A percentile compares a stretch with the other conserved stretches of the same genome.
Conservation (phyloP, 768 basidiomycete genomes). For the Lactarius sanguifluus region DNA sequence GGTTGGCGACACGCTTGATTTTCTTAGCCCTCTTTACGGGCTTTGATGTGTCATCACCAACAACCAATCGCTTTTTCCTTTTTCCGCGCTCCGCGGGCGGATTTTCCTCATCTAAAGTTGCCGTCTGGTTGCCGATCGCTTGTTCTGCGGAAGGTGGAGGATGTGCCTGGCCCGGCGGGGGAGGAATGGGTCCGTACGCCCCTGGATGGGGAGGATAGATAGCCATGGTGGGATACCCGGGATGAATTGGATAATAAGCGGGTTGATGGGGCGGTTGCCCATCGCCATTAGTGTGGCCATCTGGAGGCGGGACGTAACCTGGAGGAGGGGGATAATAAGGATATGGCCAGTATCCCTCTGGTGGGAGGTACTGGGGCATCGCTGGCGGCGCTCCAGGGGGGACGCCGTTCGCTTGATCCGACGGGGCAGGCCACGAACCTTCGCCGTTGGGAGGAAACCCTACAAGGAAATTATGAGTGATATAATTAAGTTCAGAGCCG, state of each 20-base stretch:
- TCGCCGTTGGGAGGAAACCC: slow-evolving; percentile 34
- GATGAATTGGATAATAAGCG: slow-evolving; percentile 42
- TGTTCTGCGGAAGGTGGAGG: slow-evolving; percentile 11
- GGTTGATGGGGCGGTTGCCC: slow-evolving; percentile 38
- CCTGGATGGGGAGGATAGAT: slow-evolving; percentile 36
- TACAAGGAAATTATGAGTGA: slow-evolving; percentile 23
- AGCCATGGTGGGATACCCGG: slow-evolving; percentile 37
- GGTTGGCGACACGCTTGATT: slow-evolving; percentile 32
- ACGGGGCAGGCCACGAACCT: slow-evolving; percentile 35
- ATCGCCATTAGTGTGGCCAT: slow-evolving; percentile 36
- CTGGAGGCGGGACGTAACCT: slow-evolving; percentile 42
- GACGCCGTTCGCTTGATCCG: slow-evolving; percentile 31
- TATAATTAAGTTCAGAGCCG: background rate
- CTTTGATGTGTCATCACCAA: slow-evolving; percentile 36
- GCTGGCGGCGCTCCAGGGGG: slow-evolving; percentile 31
- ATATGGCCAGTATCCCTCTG: slow-evolving; percentile 47
- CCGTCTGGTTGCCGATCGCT: slow-evolving; percentile 30
- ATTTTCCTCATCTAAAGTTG: slow-evolving; percentile 24
- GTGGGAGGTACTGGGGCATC: slow-evolving; percentile 36
- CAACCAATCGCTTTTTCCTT: slow-evolving; percentile 29
- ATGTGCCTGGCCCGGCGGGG: slow-evolving; percentile 14
- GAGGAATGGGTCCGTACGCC: slow-evolving; percentile 25
- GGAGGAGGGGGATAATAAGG: slow-evolving; percentile 45
- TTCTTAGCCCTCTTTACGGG: slow-evolving; percentile 40
- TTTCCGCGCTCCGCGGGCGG: slow-evolving; percentile 12